phyloP scores from a whole-genome alignment of 192 early-diverging fungal species.

The Spizellomyces sp. region DNA sequence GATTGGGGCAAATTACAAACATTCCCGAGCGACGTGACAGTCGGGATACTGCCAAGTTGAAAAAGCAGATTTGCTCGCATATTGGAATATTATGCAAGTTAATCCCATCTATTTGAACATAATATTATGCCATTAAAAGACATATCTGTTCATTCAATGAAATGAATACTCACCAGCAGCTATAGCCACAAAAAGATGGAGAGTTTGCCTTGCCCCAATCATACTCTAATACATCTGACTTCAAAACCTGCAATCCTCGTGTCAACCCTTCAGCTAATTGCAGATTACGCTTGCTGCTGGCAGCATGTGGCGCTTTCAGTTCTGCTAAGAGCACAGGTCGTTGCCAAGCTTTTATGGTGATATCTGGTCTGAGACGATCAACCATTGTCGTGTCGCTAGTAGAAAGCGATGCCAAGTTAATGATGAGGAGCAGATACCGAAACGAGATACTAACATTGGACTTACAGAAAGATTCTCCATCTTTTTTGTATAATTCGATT shows the following conservation, averaged over 20 bases:
- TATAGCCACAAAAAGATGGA: not conserved
- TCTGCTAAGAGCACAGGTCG: conserved; percentile 1
- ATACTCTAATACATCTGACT: not conserved
- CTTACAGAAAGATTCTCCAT: not conserved
- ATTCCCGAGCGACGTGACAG: not conserved
- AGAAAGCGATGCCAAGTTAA: not conserved
- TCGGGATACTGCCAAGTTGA: not conserved
- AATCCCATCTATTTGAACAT: not conserved
- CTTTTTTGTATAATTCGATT: not conserved
- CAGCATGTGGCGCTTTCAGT: not conserved
- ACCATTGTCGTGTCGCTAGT: conserved; percentile 4
- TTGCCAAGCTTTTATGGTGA: not conserved
- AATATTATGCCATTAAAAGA: no score
- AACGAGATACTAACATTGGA: not conserved
- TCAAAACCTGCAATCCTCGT: not conserved
- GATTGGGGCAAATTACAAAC: not conserved
- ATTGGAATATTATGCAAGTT: not conserved
- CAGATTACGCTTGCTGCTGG: not conserved
- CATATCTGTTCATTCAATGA: no score
- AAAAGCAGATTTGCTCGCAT: not conserved
- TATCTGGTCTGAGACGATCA: not conserved
- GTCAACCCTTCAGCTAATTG: conserved; percentile 1
- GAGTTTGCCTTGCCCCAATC: not conserved
- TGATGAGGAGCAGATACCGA: not conserved
- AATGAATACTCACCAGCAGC: not conserved